Evolutionary conservation across 2,329 filamentous ascomycete genomes (phyloP), one percentile per base, ranked within the genome.

Genomic region (Leptographium procerum): DNA sequence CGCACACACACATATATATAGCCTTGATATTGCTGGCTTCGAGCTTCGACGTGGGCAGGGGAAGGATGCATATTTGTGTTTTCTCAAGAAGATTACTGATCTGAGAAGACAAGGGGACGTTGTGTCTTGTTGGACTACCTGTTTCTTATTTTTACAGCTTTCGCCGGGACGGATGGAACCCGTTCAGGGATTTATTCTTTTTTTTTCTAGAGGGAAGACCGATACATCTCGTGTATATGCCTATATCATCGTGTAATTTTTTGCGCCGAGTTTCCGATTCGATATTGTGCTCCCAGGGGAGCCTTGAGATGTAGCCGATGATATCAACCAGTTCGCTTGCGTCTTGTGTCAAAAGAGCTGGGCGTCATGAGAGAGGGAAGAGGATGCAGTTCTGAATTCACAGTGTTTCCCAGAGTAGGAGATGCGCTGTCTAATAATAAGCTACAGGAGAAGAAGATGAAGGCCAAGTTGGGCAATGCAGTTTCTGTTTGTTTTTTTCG

Each of bases 241-340:
- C 33, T 43, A 53, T 53, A 53, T 55, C 45, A 56, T 43, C 48
- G 45, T 57, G 55, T 57, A 57, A 57, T 57, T 34, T 45, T n/a
- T 43, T 43, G 40, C 40, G 40, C 40, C 40, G 40, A 43, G 40
- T 53, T 34, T 43, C 11, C 16, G 16, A 13, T 51, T 19, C 16
- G n/a, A 43, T 6, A 6, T 43, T 43, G 4, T 43, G 40, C 40
- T 43, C 40, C 40, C 40, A 43, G 40, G 40, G 40, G 40, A 19
- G 19, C 40, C 40, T 43, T 43, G 40, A 43, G 40, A 43, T 43
- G 40, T 43, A 43, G 40, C 40, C n/a, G 40, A 43, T 43, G 40
- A 43, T 43, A 43, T 43, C 40, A 19, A 40, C 40, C 40, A n/a
- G n/a, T 50, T 50, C 11, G 47, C 47, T 3, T 50, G 47, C 19